A percentile compares a stretch with the other conserved stretches of the same genome.
phyloP scores from a whole-genome alignment of 202 grass and related monocot species.

The Digitaria exilis region DNA sequence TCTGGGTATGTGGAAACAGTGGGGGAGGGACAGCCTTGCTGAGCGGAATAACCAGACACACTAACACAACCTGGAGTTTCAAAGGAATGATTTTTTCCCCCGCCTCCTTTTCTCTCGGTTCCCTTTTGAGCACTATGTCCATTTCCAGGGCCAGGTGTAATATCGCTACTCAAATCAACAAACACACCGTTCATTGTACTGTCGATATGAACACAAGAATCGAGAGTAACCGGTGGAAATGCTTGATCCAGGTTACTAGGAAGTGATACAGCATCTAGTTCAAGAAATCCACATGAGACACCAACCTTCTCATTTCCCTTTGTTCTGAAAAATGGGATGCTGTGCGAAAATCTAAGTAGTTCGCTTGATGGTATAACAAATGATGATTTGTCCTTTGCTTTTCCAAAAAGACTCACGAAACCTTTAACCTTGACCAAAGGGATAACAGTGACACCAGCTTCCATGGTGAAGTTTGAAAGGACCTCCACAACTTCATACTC shows the following conservation, averaged over 20 bases:
- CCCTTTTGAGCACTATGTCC: neutral
- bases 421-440: slow-evolving; percentile 64
- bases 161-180: too few species aligned
- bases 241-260: slow-evolving; percentile 55
- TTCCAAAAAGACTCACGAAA: slow-evolving; percentile 76
- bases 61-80: neutral
- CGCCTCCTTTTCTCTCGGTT: slow-evolving; percentile 20
- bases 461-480: slow-evolving; percentile 56
- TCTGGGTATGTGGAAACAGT: slow-evolving; percentile 48
- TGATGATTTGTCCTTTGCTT: slow-evolving; percentile 38
- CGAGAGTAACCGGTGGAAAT: slow-evolving; percentile 68
- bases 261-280: slow-evolving; percentile 76
- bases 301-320: slow-evolving; percentile 56
- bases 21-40: slow-evolving; percentile 20
- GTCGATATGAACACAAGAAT: slow-evolving; percentile 23
- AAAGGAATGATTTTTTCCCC: slow-evolving; percentile 23
- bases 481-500: slow-evolving; percentile 78
- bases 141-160: slow-evolving; percentile 7
- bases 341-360: slow-evolving; percentile 79
- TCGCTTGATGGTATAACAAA: slow-evolving; percentile 60
- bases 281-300: slow-evolving; percentile 62
- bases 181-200: slow-evolving; percentile 11
- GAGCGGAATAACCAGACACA: slow-evolving; percentile 35
- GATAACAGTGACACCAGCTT: slow-evolving; percentile 44
- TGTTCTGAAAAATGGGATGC: slow-evolving; percentile 64